phyloP scores from a whole-genome alignment of 148 eudicot genomes.

The Suaeda aralocaspica region DNA sequence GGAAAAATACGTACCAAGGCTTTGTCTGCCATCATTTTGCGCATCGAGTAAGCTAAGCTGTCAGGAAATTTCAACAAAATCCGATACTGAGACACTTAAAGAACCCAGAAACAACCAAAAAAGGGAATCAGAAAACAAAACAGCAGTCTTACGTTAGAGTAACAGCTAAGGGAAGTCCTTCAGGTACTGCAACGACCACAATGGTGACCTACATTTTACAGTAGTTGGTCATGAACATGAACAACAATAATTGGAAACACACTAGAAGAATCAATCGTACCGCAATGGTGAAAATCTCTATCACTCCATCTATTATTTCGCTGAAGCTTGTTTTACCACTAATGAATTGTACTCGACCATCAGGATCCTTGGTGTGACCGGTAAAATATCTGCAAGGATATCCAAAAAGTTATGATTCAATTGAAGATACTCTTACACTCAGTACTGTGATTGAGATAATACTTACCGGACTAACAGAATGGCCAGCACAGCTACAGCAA shows the following conservation, averaged over 20 bases:
- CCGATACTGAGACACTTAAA: constrained; percentile 4
- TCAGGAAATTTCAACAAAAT: constrained; percentile 19
- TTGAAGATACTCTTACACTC: background rate
- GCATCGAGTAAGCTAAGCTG: constrained; percentile 96
- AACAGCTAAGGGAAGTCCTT: constrained; percentile 93
- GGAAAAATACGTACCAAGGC: constrained; percentile 55
- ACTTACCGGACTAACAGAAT: constrained; percentile 65
- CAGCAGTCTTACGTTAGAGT: constrained; percentile 68
- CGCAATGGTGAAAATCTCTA: constrained; percentile 64
- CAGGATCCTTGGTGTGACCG: constrained; percentile 52
- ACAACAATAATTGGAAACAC: background rate
- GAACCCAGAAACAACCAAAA: background rate
- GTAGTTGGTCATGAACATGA: constrained; percentile 21
- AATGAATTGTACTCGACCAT: constrained; percentile 63
- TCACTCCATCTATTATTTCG: constrained; percentile 53
- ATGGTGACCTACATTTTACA: constrained; percentile 67
- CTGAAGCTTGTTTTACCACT: constrained; percentile 52
- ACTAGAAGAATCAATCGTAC: constrained; percentile 41
- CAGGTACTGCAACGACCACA: constrained; percentile 97
- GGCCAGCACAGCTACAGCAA: constrained; percentile 61
- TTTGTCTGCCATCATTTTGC: constrained; percentile 99
- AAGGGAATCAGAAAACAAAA: background rate
- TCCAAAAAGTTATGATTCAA: constrained; percentile 3
- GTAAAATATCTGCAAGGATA: constrained; percentile 54
- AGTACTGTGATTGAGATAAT: background rate